phyloP scores from a whole-genome alignment of 2,329 filamentous ascomycete genomes.

The Colletotrichum plurivorum region DNA sequence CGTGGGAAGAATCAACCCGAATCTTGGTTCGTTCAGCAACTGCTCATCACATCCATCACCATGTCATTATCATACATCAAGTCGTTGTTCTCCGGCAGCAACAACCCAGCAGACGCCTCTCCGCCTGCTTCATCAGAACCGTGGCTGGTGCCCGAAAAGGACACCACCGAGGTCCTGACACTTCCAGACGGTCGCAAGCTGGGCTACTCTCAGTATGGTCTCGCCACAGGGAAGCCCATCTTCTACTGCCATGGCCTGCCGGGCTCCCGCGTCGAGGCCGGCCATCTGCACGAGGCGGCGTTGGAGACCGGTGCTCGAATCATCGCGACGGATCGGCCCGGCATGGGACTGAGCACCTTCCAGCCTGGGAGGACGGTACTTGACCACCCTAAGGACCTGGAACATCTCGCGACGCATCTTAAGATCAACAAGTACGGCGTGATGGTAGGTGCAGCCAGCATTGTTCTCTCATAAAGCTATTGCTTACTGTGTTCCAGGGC shows the following conservation, averaged over 20 bases:
- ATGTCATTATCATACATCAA: slow-evolving; percentile 26
- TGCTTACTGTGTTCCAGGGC: slow-evolving; percentile 15
- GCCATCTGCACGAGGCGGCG: slow-evolving; percentile 45
- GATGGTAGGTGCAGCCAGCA: slow-evolving; percentile 16
- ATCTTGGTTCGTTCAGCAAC: neutral
- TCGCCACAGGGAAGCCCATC: slow-evolving; percentile 47
- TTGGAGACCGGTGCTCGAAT: slow-evolving; percentile 48
- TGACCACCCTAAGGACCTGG: slow-evolving; percentile 43
- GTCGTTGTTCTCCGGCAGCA: slow-evolving; percentile 17
- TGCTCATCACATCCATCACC: too few relatives aligned
- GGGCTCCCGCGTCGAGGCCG: slow-evolving; percentile 55
- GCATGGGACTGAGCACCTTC: slow-evolving; percentile 56
- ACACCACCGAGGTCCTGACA: slow-evolving; percentile 45
- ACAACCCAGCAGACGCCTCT: neutral
- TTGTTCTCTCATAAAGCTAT: too few relatives aligned
- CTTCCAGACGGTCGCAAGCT: slow-evolving; percentile 57
- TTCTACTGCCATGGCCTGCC: slow-evolving; percentile 61
- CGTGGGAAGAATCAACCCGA: too few relatives aligned
- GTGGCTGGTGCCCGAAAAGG: slow-evolving; percentile 25
- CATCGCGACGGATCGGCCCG: slow-evolving; percentile 58
- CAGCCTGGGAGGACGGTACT: slow-evolving; percentile 49
- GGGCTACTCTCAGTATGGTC: slow-evolving; percentile 57
- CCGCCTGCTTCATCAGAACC: slow-evolving; percentile 8
- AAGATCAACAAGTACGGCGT: slow-evolving; percentile 26
- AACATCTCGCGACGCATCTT: slow-evolving; percentile 34